Percentiles rank a stretch among this genome's conserved stretches.
Conservation (phyloP, 768 basidiomycete species). For the Leccinellum rugosiceps region DNA sequence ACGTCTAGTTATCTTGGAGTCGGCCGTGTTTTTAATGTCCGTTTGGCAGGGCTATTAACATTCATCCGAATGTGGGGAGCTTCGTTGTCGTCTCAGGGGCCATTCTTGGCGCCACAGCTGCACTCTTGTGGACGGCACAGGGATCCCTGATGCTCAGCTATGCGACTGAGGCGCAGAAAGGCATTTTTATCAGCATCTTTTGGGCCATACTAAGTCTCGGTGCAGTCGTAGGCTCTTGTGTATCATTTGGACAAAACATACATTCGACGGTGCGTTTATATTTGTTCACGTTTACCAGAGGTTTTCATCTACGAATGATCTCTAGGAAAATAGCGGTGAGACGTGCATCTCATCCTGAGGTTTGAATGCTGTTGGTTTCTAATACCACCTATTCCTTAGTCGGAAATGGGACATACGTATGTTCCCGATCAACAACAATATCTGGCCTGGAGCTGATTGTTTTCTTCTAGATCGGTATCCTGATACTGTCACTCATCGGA, state of each 20-base stretch:
- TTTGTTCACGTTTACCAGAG: slow-evolving; percentile 2
- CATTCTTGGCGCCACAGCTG: slow-evolving; percentile 65
- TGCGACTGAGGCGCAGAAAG: slow-evolving; percentile 73
- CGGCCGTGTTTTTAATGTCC: neutral
- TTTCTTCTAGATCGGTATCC: slow-evolving; percentile 38
- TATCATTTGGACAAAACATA: slow-evolving; percentile 69
- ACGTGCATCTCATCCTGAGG: neutral
- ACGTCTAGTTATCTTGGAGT: slow-evolving; percentile 18
- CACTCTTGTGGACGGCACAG: slow-evolving; percentile 74
- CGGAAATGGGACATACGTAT: slow-evolving; percentile 68
- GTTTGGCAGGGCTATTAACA: slow-evolving; percentile 56
- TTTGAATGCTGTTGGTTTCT: neutral
- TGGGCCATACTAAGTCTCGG: slow-evolving; percentile 84
- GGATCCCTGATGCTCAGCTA: slow-evolving; percentile 78
- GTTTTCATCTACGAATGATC: neutral
- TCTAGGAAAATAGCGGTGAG: slow-evolving; percentile 28
- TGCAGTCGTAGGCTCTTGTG: slow-evolving; percentile 69
- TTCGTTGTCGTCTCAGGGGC: slow-evolving; percentile 72
- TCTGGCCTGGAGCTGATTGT: neutral
- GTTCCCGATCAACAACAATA: slow-evolving; percentile 20
- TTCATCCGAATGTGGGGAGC: slow-evolving; percentile 53
- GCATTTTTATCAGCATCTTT: slow-evolving; percentile 69
- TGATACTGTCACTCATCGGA: slow-evolving; percentile 66
- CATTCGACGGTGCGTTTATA: slow-evolving; percentile 49
- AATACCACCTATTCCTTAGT: slow-evolving; percentile 35